phyloP scores from a whole-genome alignment of 2,329 filamentous ascomycete genomes.

The Alternaria atra region DNA sequence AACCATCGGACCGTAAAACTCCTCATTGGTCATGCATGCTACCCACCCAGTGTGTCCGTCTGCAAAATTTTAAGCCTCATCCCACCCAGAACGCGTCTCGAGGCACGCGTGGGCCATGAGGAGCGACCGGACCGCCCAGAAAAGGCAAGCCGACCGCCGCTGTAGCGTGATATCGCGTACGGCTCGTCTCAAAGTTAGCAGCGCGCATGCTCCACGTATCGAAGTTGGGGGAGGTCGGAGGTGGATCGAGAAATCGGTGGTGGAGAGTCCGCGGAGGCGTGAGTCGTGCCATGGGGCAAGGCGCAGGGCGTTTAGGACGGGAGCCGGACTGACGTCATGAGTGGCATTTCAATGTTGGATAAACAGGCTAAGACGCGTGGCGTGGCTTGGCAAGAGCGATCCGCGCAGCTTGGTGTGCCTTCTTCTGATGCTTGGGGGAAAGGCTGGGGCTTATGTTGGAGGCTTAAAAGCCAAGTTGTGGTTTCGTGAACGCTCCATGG shows the following conservation, averaged over 20 bases:
- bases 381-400: conserved; percentile 22
- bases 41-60: not conserved
- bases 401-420: conserved; percentile 20
- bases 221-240: conserved; percentile 1
- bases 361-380: conserved; percentile 16
- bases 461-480: conserved; percentile 7
- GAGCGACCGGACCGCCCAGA: not conserved
- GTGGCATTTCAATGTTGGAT: not conserved
- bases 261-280: conserved; percentile 3
- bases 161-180: not conserved
- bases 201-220: not conserved
- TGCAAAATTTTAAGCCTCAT: conserved; percentile 8
- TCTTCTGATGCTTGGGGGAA: conserved; percentile 12
- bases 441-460: conserved; percentile 4
- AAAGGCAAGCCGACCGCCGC: conserved; percentile 2
- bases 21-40: not conserved
- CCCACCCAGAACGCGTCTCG: not conserved
- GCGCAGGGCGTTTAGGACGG: not conserved
- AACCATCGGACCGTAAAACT: not conserved
- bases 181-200: not conserved
- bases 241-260: conserved; percentile 9
- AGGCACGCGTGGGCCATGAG: not conserved
- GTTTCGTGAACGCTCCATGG: not conserved
- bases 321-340: conserved; percentile 21
- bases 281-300: conserved; percentile 11